Evolutionary conservation across 139 green algal genomes (phyloP), one percentile per base, ranked within the genome.

Genomic region (Monoraphidium neglectum): DNA sequence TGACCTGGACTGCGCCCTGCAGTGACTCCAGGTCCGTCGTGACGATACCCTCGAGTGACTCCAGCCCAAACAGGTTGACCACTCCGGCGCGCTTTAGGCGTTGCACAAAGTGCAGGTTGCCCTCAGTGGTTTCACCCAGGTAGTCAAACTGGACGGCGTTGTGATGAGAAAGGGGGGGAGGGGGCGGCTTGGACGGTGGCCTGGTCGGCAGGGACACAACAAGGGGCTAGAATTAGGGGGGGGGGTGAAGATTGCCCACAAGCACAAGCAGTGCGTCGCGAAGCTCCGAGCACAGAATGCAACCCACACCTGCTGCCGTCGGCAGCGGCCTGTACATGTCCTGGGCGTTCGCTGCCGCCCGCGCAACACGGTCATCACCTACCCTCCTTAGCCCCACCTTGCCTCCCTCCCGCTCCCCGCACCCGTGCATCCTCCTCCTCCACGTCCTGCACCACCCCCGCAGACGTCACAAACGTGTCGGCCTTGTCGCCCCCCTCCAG

Each of bases 51-150:
- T 65, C 36, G 24, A 82, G 21, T 10, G 61, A 54, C 21, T 67
- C 21, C 35, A 79, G 37, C 4, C 73, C 73, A 73, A 79, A 79
- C 43, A 78, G 46, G 36, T 91, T 86, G 26, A 85, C 77, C 56
- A 87, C 70, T 26, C 77, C 77, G 43, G 49, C 46, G n/a, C 51
- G 53, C 64, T 70, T n/a, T 43, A 85, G 53, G 30, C 43, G 46
- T 37, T 85, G 61, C 70, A 86, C 83, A 51, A 95, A 76, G 67
- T 93, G 90, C 72, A 95, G 81, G 79, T 95, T 92, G 61, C 91
- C 91, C 36, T 80, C 81, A 1, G 91, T 95, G 43, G 59, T 86
- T 65, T 95, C 91, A 2, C 90, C 89, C 49, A 95, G 86, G 26
- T 89, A 85, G 79, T 95, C 91, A n/a, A 95, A 82, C 87, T 95